phyloP scores from a whole-genome alignment of 345 rosid species.

The Eucalyptus curtisii region DNA sequence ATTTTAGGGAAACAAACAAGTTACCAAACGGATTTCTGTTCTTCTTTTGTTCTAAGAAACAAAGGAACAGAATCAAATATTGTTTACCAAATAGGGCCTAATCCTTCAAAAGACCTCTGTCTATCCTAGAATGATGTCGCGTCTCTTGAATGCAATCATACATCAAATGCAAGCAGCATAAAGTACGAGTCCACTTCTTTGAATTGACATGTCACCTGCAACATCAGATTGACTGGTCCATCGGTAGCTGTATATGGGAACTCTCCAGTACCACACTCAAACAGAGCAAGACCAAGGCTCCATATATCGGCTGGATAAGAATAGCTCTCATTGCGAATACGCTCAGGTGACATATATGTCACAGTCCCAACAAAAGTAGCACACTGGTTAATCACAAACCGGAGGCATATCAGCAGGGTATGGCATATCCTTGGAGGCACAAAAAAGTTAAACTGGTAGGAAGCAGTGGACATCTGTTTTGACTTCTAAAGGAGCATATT shows the following conservation, averaged over 20 bases:
- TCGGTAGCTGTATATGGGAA: conserved; percentile 80
- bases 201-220: conserved; percentile 49
- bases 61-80: too few relatives aligned
- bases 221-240: conserved; percentile 91
- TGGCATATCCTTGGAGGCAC: neutral
- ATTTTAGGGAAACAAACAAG: too few relatives aligned
- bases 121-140: neutral
- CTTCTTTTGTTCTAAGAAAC: too few relatives aligned
- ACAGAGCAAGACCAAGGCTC: conserved; percentile 94
- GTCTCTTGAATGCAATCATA: neutral
- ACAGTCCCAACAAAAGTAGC: conserved; percentile 99
- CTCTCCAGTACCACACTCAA: conserved; percentile 95
- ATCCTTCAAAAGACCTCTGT: neutral
- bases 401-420: conserved; percentile 6
- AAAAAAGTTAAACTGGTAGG: neutral
- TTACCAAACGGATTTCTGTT: too few relatives aligned
- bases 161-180: neutral
- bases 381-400: conserved; percentile 38
- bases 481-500: neutral
- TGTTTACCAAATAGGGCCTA: neutral
- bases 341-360: conserved; percentile 98
- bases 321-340: conserved; percentile 70
- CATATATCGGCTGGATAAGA: conserved; percentile 98
- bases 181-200: neutral
- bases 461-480: neutral